Evolutionary conservation across 2,329 filamentous ascomycete species (phyloP).

Genomic region (Curvularia hawaiiensis): DNA sequence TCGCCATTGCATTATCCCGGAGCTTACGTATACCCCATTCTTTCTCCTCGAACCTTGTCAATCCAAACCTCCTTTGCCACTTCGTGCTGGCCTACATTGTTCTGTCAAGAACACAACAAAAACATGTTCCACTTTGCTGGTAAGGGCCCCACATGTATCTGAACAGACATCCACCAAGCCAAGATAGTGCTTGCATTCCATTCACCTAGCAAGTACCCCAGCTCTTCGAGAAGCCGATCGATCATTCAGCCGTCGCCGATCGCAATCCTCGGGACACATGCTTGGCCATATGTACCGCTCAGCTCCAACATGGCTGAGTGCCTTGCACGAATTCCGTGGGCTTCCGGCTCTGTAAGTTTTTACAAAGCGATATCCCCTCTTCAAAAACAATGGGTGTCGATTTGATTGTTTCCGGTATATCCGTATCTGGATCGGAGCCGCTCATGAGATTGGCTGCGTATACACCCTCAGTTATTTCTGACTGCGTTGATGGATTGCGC

Average conservation of each 20-base stretch:
- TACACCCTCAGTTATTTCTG: neutral
- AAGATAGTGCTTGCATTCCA: neutral
- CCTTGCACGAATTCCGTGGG: neutral
- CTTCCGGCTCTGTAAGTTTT: neutral
- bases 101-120: neutral
- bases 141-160: neutral
- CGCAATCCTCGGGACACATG: neutral
- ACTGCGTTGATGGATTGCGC: neutral
- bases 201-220: neutral
- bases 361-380: neutral
- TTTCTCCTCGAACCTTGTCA: no score
- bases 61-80: no score
- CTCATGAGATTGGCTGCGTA: neutral
- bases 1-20: no score
- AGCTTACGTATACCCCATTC: neutral
- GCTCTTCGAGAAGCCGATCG: neutral
- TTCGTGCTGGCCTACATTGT: neutral
- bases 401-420: neutral
- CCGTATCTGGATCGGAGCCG: neutral
- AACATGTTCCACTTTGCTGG: neutral
- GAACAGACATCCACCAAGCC: neutral
- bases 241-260: neutral
- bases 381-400: neutral
- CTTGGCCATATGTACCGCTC: neutral
- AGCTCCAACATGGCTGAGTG: neutral